Base-by-base conservation (phyloP, 352 stramenopile species). In the Globisporangium viniferum region DNA sequence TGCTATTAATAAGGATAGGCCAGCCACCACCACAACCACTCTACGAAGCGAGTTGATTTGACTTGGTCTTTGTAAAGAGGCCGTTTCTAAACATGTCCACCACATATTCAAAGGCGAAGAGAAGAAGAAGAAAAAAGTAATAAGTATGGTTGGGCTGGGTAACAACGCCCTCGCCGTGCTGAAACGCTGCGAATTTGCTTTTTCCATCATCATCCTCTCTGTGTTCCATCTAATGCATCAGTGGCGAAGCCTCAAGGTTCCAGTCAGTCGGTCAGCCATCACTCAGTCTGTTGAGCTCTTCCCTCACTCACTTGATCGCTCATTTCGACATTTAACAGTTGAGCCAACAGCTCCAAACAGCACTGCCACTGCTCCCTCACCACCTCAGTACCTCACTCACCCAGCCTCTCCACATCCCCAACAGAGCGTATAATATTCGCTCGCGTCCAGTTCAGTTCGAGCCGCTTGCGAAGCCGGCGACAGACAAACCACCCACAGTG, bases 311-410 rank as follows among this genome's bases (percentile, higher is more conserved):
- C 14, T 60, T 60, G 27, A 60, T 44, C 55, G 55, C 55, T 60
- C 55, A 60, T 60, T 60, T n/a, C 55, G 55, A 60, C 29, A 60
- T 60, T 60, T 60, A 29, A 59, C 51, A 57, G 51, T 9, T 57
- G 8, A 57, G 51, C 48, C 48, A 33, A 33, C 5, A 24, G 49
- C 49, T 5, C 39, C 29, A 33, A 46, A 9, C 33, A 44, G 10
- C 36, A 44, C n/a, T n/a, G 10, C 36, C 8, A 44, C 36, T 15
- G 10, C 36, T 12, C 36, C 15, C 36, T 44, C 36, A 44, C 36
- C 8, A 15, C 5, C 48, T 54, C 48, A 54, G 48, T n/a, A n/a
- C 48, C 6, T 33, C 29, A 33, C 29, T 33, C 29, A 33, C 29
- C 5, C 29, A 33, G 29, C 29, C 29, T 33, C 29, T 33, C 29